Evolutionary conservation across 306 rosid genomes (phyloP).

Genomic region (Hylodesmum podocarpum): DNA sequence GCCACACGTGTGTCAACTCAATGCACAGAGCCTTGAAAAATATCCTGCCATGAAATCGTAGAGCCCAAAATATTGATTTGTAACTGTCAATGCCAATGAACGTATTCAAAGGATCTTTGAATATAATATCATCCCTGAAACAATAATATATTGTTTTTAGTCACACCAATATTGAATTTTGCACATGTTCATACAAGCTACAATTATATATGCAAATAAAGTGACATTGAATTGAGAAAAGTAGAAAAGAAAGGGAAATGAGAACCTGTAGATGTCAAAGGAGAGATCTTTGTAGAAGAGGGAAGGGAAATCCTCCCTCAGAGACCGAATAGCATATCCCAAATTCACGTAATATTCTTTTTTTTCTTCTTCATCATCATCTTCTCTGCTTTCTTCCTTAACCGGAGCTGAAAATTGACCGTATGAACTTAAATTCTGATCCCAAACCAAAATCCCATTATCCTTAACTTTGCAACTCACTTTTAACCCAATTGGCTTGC

Average conservation of each 20-base stretch:
- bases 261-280: neutral
- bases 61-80: neutral
- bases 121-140: neutral
- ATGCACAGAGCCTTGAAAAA: conserved; percentile 16
- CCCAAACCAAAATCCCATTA: neutral
- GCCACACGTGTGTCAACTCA: neutral
- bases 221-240: no score
- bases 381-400: neutral
- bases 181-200: neutral
- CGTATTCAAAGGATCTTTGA: conserved; percentile 6
- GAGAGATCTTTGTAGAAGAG: conserved; percentile 3
- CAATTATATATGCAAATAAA: no score
- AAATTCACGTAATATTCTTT: neutral
- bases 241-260: neutral
- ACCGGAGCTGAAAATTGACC: neutral
- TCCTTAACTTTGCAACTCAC: neutral
- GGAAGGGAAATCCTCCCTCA: conserved; percentile 4
- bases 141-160: neutral
- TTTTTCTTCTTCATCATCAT: neutral
- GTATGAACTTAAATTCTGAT: neutral
- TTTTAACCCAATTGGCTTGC: neutral
- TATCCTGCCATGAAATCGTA: neutral
- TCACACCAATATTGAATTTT: neutral
- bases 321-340: neutral
- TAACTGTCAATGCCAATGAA: neutral